Percentiles rank a stretch among this genome's conserved stretches.
These are phyloP conservation scores for Nothophoma quercina DNA, from an alignment of 2,329 filamentous ascomycete genomes.

Conservation along the genomic window DNA sequence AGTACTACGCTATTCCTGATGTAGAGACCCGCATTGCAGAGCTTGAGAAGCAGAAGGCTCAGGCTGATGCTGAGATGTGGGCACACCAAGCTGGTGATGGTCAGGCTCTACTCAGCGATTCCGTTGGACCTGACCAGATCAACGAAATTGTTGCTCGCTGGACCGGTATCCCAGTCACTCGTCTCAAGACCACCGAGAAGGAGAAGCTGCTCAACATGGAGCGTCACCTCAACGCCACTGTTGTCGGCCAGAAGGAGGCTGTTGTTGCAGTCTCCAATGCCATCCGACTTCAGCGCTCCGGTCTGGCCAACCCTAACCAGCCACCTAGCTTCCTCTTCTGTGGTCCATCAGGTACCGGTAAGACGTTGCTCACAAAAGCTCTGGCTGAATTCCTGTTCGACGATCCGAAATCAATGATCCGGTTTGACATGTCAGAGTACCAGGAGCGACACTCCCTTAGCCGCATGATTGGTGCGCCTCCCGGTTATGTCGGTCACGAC, in stretches of 20 bases:
- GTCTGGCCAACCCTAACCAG: conserved; percentile 93
- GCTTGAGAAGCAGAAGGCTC: conserved; percentile 81
- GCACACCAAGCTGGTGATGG: conserved; percentile 62
- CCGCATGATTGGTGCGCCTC: conserved; percentile 96
- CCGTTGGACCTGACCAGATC: conserved; percentile 96
- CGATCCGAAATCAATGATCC: conserved; percentile 95
- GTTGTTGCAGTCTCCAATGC: conserved; percentile 93
- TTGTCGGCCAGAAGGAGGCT: conserved; percentile 93
- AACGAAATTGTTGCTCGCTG: conserved; percentile 97
- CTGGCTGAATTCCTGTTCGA: conserved; percentile 98
- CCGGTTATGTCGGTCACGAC: conserved; percentile 96
- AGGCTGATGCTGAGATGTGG: conserved; percentile 73
- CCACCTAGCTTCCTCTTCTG: conserved; percentile 99
- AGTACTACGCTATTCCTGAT: conserved; percentile 97
- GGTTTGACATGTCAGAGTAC: conserved; percentile 99
- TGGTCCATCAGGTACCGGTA: conserved; percentile 96
- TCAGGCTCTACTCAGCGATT: conserved; percentile 82
- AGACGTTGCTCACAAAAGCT: conserved; percentile 95
- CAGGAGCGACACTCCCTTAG: conserved; percentile 95
- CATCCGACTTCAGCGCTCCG: conserved; percentile 92
- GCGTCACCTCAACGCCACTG: conserved; percentile 79
- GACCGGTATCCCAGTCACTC: conserved; percentile 97
- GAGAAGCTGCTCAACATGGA: conserved; percentile 99
- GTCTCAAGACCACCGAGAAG: conserved; percentile 93
- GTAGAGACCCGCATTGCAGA: conserved; percentile 80